These are phyloP conservation scores for Solanum neorickii DNA, from an alignment of 257 asterid species.

Conservation along the genomic window DNA sequence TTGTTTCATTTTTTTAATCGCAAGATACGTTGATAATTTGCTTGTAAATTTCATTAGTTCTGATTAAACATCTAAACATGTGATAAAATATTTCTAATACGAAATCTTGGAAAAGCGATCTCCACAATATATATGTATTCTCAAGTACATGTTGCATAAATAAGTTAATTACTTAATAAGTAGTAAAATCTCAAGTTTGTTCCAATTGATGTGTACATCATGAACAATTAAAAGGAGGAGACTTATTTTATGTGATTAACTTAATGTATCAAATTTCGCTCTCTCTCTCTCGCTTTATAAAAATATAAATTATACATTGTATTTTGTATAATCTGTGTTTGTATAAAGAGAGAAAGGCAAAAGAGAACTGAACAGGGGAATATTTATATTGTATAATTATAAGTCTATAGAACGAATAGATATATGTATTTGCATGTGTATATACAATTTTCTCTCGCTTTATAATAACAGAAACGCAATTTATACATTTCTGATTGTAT, in stretches of 20 bases:
- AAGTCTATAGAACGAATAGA: too few species aligned
- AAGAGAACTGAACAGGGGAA: rapidly evolving
- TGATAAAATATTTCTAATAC: background rate
- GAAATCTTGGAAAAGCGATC: background rate
- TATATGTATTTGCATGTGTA: too few species aligned
- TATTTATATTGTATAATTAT: too few species aligned
- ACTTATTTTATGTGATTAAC: background rate
- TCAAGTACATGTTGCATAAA: background rate
- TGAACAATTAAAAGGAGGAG: background rate
- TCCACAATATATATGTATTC: too few species aligned
- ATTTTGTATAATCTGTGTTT: too few species aligned
- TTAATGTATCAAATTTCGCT: background rate
- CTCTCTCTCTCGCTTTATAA: too few species aligned
- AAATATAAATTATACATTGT: too few species aligned
- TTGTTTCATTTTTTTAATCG: background rate
- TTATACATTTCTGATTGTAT: too few species aligned
- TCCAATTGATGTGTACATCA: background rate
- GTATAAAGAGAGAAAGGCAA: too few species aligned
- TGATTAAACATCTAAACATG: background rate
- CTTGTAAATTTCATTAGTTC: background rate
- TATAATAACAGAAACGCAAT: too few species aligned
- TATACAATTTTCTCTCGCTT: too few species aligned
- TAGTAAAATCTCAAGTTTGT: background rate
- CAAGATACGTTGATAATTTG: background rate
- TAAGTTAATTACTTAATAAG: background rate